phyloP scores from a whole-genome alignment of 2,329 filamentous ascomycete genomes.

The Paecilomyces dactylethromorphus region DNA sequence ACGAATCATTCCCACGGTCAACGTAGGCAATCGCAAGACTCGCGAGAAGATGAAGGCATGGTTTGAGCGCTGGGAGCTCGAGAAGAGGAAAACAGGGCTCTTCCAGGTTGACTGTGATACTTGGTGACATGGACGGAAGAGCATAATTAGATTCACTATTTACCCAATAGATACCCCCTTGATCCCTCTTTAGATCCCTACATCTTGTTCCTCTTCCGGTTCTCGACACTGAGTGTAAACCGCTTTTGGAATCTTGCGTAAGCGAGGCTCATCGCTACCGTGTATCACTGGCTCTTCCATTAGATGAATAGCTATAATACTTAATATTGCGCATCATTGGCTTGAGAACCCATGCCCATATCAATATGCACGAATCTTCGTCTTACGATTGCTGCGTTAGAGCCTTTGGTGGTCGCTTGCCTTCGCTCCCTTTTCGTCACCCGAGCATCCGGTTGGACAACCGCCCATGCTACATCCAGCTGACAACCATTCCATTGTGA shows the following conservation, averaged over 20 bases:
- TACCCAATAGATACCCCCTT: not conserved
- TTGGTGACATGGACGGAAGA: slow-evolving; percentile 8
- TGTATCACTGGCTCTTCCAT: not conserved
- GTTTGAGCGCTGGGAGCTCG: slow-evolving; percentile 58
- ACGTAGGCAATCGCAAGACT: slow-evolving; percentile 61
- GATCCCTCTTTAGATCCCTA: not conserved
- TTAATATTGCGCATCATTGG: not conserved
- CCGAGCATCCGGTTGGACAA: too few relatives aligned
- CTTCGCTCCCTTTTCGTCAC: not conserved
- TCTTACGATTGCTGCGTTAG: not conserved
- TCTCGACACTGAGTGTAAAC: not conserved
- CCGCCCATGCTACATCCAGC: too few relatives aligned
- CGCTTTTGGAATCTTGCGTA: not conserved
- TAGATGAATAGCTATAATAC: not conserved
- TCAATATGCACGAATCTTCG: not conserved
- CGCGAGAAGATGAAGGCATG: slow-evolving; percentile 61
- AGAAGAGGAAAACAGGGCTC: slow-evolving; percentile 57
- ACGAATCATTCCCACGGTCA: slow-evolving; percentile 88
- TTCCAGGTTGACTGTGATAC: slow-evolving; percentile 38
- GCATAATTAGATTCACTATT: not conserved
- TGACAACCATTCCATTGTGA: too few relatives aligned
- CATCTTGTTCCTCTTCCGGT: not conserved
- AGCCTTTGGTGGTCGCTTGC: not conserved
- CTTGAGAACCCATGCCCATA: not conserved
- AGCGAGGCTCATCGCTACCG: not conserved